Conservation (phyloP, 768 basidiomycete genomes). For the Mycena epipterygia region DNA sequence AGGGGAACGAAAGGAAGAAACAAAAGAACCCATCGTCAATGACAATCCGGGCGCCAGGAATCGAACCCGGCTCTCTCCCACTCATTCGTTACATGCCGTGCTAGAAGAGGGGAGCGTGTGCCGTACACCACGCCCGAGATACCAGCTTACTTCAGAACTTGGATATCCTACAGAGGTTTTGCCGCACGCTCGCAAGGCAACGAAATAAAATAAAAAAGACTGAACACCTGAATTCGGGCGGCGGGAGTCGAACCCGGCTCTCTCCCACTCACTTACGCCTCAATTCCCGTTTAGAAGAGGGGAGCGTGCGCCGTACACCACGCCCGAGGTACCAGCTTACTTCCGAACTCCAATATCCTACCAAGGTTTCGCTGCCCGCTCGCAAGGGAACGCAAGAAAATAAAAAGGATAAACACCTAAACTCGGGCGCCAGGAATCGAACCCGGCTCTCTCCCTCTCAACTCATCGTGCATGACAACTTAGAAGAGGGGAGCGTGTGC, state of each 20-base stretch:
- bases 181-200: too few relatives aligned
- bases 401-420: neutral
- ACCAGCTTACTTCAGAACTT: neutral
- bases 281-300: too few relatives aligned
- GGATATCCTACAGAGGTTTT: neutral
- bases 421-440: slow-evolving; percentile 14
- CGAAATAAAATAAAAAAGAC: too few relatives aligned
- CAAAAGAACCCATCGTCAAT: neutral
- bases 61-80: neutral
- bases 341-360: neutral
- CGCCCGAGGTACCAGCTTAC: too few relatives aligned
- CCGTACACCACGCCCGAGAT: slow-evolving; percentile 5
- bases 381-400: neutral
- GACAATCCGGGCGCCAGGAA: neutral
- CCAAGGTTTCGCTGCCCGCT: neutral
- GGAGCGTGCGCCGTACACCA: too few relatives aligned
- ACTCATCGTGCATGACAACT: neutral
- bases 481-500: neutral
- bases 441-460: neutral
- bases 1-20: neutral
- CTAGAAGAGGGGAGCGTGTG: neutral
- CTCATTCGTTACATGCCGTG: neutral
- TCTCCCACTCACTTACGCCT: too few relatives aligned
- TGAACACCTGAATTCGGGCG: too few relatives aligned
- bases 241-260: too few relatives aligned